phyloP scores from a whole-genome alignment of 2,329 filamentous ascomycete species.

The Trichothecium roseum region DNA sequence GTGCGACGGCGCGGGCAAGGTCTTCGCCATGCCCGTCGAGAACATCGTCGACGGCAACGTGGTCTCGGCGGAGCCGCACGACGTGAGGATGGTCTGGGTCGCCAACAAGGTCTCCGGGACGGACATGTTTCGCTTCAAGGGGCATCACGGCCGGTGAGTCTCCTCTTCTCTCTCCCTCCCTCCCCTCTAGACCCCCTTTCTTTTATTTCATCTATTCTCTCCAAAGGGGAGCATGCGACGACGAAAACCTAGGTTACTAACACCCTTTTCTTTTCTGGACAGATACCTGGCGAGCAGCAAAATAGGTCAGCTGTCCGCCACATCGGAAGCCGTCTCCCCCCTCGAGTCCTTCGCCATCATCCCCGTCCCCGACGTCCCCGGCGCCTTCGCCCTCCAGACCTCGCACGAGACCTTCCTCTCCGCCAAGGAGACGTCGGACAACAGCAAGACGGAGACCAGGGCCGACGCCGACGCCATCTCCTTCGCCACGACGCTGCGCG shows the following conservation, averaged over 20 bases:
- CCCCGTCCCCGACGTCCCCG: constrained; percentile 51
- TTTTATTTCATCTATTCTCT: neutral
- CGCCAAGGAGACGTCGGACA: constrained; percentile 37
- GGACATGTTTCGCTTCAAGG: constrained; percentile 76
- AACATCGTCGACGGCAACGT: constrained; percentile 81
- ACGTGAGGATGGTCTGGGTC: constrained; percentile 93
- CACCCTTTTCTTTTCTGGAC: too few species aligned
- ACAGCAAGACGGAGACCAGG: constrained; percentile 48
- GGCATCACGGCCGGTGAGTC: constrained; percentile 70
- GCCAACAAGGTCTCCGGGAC: constrained; percentile 75
- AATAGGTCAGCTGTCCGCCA: constrained; percentile 67
- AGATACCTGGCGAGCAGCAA: constrained; percentile 83
- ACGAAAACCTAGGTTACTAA: too few species aligned
- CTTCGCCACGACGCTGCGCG: constrained; percentile 62
- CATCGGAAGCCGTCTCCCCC: constrained; percentile 69
- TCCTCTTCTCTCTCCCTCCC: neutral
- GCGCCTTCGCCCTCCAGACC: constrained; percentile 67
- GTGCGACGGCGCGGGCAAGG: constrained; percentile 75
- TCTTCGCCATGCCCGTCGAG: constrained; percentile 73
- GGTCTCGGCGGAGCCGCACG: constrained; percentile 83
- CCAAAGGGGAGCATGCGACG: too few species aligned
- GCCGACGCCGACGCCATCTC: constrained; percentile 61
- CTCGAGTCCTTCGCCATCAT: constrained; percentile 74
- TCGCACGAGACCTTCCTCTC: constrained; percentile 60
- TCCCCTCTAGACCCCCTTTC: neutral